These are phyloP conservation scores for Dichotomocladium elegans DNA, from an alignment of 371 early-diverging fungal species.

Conservation along the genomic window DNA sequence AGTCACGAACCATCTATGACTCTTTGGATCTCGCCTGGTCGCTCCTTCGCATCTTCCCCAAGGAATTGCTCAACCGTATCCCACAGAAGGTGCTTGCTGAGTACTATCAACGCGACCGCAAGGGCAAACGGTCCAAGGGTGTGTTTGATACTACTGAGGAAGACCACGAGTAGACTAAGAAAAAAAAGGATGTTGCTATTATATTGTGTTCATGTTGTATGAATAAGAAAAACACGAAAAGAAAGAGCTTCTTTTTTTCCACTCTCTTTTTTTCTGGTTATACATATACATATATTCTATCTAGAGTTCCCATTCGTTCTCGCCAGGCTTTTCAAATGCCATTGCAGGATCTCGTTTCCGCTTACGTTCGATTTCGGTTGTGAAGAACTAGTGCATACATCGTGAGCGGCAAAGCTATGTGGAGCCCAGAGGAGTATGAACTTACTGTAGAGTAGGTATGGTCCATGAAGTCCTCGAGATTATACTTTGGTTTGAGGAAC, in stretches of 20 bases:
- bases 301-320: constrained; percentile 32
- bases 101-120: constrained; percentile 89
- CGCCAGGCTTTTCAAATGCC: constrained; percentile 55
- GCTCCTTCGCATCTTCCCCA: constrained; percentile 99
- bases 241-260: not conserved
- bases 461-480: constrained; percentile 92
- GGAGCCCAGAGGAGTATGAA: not conserved
- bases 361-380: constrained; percentile 61
- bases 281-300: constrained; percentile 1
- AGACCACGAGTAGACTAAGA: too few species aligned
- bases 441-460: constrained; percentile 80
- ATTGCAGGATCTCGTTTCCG: constrained; percentile 69
- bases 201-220: not conserved
- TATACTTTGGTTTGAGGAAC: constrained; percentile 79
- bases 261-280: constrained; percentile 1
- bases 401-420: not conserved
- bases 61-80: constrained; percentile 99
- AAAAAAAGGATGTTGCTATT: constrained; percentile 5
- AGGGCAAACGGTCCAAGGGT: constrained; percentile 49
- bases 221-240: too few species aligned
- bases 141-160: constrained; percentile 48
- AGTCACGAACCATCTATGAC: constrained; percentile 96
- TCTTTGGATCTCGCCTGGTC: constrained; percentile 99
- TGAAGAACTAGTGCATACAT: constrained; percentile 52
- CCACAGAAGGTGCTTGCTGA: constrained; percentile 95